These are phyloP conservation scores for Fraxinus platypoda DNA, from an alignment of 305 asterid genomes.

Conservation along the genomic window DNA sequence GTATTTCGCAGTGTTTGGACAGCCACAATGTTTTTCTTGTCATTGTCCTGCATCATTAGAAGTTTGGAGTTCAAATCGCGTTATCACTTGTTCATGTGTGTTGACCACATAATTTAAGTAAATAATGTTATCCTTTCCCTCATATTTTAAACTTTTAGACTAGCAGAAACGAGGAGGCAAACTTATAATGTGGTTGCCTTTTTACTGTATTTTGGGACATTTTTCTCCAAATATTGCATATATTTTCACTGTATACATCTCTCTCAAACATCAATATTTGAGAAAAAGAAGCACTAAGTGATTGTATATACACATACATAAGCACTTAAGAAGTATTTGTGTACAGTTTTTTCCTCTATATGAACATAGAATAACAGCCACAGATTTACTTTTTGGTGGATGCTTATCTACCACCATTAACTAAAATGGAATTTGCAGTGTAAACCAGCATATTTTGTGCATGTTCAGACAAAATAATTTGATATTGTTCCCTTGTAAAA, in stretches of 20 bases:
- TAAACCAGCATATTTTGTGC: neutral
- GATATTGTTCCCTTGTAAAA: neutral
- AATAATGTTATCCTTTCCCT: neutral
- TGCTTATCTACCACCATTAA: neutral
- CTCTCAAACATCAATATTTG: neutral
- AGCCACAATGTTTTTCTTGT: constrained; percentile 80
- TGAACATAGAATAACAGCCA: neutral
- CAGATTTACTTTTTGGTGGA: neutral
- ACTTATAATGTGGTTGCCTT: neutral
- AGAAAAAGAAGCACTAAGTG: neutral
- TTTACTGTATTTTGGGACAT: neutral
- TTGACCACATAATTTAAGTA: neutral
- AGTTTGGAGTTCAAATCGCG: neutral
- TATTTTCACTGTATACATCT: neutral
- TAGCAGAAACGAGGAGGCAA: neutral
- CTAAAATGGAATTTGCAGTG: neutral
- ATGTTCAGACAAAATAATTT: neutral
- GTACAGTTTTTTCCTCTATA: neutral
- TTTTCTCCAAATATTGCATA: neutral
- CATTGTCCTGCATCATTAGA: constrained; percentile 59
- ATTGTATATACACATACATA: neutral
- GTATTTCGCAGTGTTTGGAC: constrained; percentile 77
- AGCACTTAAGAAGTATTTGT: neutral
- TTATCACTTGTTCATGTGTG: neutral
- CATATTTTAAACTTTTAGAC: neutral